Evolutionary conservation across 768 basidiomycete genomes (phyloP).

Genomic region (Boletus edulis): DNA sequence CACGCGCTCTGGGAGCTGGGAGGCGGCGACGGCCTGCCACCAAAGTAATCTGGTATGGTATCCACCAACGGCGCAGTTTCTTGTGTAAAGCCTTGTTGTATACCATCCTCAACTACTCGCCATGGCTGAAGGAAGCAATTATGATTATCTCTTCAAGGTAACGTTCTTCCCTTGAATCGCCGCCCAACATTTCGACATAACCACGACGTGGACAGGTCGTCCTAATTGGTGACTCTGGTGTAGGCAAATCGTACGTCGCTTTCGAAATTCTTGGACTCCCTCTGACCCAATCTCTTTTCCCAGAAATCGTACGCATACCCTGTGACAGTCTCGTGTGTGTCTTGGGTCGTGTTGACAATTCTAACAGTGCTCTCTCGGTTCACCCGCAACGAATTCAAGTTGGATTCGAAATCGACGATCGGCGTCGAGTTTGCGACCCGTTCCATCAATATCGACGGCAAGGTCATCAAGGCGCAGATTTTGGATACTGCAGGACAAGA

Average conservation of each 20-base stretch:
- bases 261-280: neutral
- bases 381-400: slow-evolving; percentile 99
- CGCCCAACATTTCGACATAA: neutral
- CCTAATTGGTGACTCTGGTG: slow-evolving; percentile 97
- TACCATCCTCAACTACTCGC: slow-evolving; percentile 5
- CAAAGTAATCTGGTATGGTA: too few species aligned
- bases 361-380: slow-evolving; percentile 93
- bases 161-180: neutral
- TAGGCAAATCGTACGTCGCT: slow-evolving; percentile 94
- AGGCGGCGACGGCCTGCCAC: too few species aligned
- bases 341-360: slow-evolving; percentile 1
- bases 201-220: slow-evolving; percentile 68
- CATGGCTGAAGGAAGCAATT: slow-evolving; percentile 94
- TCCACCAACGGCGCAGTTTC: too few species aligned
- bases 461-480: slow-evolving; percentile 97
- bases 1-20: too few species aligned
- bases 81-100: neutral
- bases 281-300: neutral
- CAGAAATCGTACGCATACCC: slow-evolving; percentile 34
- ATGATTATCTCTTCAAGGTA: slow-evolving; percentile 99
- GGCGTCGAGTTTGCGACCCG: slow-evolving; percentile 99
- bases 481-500: slow-evolving; percentile 99
- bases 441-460: slow-evolving; percentile 91
- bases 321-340: neutral
- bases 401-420: slow-evolving; percentile 98